Evolutionary conservation across 371 early-diverging fungal genomes (phyloP), one percentile per base, ranked within the genome.

Genomic region (Apophysomyces ossiformis): DNA sequence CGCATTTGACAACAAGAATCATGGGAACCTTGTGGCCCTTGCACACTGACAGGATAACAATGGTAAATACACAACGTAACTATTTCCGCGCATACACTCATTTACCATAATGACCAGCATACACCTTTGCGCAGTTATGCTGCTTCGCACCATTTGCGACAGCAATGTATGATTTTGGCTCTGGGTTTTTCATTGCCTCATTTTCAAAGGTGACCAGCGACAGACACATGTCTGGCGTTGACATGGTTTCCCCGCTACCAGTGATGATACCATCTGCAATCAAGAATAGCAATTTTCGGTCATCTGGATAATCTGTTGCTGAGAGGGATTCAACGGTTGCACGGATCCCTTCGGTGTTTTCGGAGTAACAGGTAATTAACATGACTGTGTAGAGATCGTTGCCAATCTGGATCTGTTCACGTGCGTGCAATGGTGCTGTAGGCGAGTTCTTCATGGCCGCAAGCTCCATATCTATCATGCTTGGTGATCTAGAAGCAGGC

Each of bases 311-410:
- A 15, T 93, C 90, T 7, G 97, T 95, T 1, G 73, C 77, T 15
- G 94, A 92, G 35, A 99, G 80, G 37, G 96, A 96, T 69, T 98
- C 96, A 46, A 99, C 81, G 9, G 99, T 99, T 11, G 85, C 86
- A 26, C 89, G 83, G 41, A 99, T 83, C 8, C 93, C 92, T 39
- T 89, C 92, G 68, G 90, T 90, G 69, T 93, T 91, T 73, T 98
- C 98, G 7, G 95, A 93, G 75, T 97, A 98, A 78, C 94, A 94
- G 26, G 96, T 93, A 38, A 93, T 95, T 38, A 93, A 73, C 65
- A 92, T 69, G 36, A 87, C 74, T 0, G 85, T 85, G 61, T 82
- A 83, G 37, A 85, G 68, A 61, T 86, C 86, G 54, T 79, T 74
- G 41, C 77, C 74, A 37, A 78, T 81, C 6, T 74, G 72, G 36